Conservation (phyloP, 2,329 filamentous ascomycete genomes). For the Orbilia oligospora region DNA sequence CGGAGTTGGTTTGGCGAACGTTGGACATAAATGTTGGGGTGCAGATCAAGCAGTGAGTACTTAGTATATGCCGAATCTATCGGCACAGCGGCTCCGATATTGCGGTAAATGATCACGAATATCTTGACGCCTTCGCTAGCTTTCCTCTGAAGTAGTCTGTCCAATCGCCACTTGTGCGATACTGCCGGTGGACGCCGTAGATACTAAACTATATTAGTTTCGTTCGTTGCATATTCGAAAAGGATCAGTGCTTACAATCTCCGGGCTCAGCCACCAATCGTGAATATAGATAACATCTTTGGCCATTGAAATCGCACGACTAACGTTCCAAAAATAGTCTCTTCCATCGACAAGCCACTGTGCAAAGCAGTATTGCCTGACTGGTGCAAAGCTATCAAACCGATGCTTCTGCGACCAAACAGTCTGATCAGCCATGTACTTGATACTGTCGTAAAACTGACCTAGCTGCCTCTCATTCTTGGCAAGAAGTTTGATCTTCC, state of each 20-base stretch:
- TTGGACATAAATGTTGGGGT: constrained; percentile 96
- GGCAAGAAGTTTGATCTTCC: constrained; percentile 90
- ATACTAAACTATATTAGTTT: constrained; percentile 70
- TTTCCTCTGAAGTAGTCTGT: constrained; percentile 92
- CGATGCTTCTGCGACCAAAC: constrained; percentile 86
- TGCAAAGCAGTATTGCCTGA: constrained; percentile 86
- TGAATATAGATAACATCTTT: constrained; percentile 99
- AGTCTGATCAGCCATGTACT: constrained; percentile 85
- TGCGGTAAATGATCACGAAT: constrained; percentile 97
- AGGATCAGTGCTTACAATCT: constrained; percentile 71
- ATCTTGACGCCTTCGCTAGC: constrained; percentile 96
- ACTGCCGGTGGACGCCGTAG: constrained; percentile 93
- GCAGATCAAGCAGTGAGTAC: constrained; percentile 92
- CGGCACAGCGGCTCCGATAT: constrained; percentile 95
- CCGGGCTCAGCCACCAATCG: constrained; percentile 98
- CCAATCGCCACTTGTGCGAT: constrained; percentile 97
- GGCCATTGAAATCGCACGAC: constrained; percentile 94
- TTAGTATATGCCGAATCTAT: constrained; percentile 99
- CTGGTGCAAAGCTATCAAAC: constrained; percentile 93
- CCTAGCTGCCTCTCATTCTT: constrained; percentile 89
- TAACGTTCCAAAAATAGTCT: constrained; percentile 99
- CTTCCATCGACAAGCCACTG: constrained; percentile 97
- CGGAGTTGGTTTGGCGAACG: constrained; percentile 97
- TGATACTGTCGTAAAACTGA: constrained; percentile 94
- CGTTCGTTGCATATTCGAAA: background rate